phyloP scores from a whole-genome alignment of 2,329 filamentous ascomycete genomes.

The Alternaria sp. region DNA sequence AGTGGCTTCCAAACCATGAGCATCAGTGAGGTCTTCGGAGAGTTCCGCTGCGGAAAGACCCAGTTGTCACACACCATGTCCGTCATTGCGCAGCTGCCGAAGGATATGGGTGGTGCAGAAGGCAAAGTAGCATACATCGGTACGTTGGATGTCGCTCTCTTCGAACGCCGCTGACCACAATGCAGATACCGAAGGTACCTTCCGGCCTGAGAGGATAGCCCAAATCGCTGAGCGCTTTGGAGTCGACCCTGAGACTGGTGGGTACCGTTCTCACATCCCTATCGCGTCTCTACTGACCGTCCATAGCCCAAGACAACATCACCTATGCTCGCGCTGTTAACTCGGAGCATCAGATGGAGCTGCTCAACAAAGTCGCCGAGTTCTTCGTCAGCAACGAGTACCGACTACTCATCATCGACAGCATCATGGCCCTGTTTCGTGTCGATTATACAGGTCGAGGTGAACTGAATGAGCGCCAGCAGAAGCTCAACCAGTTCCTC shows the following conservation, averaged over 20 bases:
- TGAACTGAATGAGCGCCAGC: conserved; percentile 71
- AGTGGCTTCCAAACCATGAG: conserved; percentile 74
- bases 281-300: conserved; percentile 57
- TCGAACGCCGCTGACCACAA: conserved; percentile 6
- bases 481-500: conserved; percentile 70
- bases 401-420: conserved; percentile 71
- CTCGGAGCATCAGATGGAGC: conserved; percentile 69
- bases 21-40: conserved; percentile 69
- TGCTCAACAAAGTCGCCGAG: conserved; percentile 66
- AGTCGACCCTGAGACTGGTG: conserved; percentile 48
- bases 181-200: conserved; percentile 54
- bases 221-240: conserved; percentile 72
- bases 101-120: conserved; percentile 68
- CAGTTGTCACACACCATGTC: conserved; percentile 73
- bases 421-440: conserved; percentile 72
- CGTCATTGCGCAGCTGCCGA: conserved; percentile 65
- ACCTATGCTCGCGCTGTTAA: conserved; percentile 69
- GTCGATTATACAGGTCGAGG: conserved; percentile 71
- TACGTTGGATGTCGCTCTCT: conserved; percentile 24
- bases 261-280: neutral
- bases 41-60: conserved; percentile 71
- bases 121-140: conserved; percentile 74
- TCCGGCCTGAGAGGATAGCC: conserved; percentile 69
- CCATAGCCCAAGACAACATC: conserved; percentile 70
- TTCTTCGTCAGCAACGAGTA: conserved; percentile 69